These are phyloP conservation scores for Castanea mollissima DNA, from an alignment of 306 rosid genomes.

Conservation along the genomic window DNA sequence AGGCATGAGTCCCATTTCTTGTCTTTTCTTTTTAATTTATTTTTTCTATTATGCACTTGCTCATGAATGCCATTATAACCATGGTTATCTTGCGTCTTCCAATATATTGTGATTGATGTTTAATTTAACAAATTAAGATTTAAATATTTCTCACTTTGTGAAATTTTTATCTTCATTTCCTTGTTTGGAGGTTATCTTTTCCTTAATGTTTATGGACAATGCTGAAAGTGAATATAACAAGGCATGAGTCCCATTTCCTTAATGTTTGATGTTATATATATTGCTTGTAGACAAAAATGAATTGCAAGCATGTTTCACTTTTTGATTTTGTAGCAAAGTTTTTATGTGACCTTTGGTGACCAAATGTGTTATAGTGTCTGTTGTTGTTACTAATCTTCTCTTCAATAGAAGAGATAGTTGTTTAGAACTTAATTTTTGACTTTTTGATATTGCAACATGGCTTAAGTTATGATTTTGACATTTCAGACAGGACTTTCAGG, in stretches of 20 bases:
- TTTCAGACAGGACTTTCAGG: constrained; percentile 93
- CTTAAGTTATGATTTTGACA: constrained; percentile 29
- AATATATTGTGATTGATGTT: not conserved
- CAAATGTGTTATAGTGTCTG: not conserved
- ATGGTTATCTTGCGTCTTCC: not conserved
- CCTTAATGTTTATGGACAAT: not conserved
- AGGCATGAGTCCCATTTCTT: not conserved
- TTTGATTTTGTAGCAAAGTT: not conserved
- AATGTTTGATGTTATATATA: not conserved
- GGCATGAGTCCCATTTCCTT: not conserved
- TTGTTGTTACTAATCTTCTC: not conserved
- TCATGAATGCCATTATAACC: not conserved
- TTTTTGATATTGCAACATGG: not conserved
- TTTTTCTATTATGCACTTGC: not conserved
- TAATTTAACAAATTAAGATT: not conserved
- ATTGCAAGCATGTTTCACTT: not conserved
- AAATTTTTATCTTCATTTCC: not conserved
- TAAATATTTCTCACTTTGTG: not conserved
- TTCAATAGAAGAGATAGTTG: not conserved
- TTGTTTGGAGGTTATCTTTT: not conserved
- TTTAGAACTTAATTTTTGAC: not conserved
- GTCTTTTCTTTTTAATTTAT: not conserved
- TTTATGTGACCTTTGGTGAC: not conserved
- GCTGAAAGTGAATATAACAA: not conserved
- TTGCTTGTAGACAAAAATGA: not conserved